Evolutionary conservation across 1,139 yeast species (phyloP).

Genomic region (Pichia sp.): DNA sequence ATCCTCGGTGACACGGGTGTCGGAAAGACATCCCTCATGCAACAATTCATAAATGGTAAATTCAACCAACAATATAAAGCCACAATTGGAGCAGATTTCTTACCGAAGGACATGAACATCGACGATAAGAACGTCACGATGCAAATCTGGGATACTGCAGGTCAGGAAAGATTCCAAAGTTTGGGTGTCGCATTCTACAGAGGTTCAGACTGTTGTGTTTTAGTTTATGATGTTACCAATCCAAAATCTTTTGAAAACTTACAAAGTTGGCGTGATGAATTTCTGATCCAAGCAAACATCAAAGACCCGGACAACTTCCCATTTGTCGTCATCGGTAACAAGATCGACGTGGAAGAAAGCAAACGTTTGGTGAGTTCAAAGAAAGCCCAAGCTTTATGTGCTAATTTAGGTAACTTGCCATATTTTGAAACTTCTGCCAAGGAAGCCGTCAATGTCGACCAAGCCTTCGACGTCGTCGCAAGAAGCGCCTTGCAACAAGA

Average conservation of each 20-base stretch:
- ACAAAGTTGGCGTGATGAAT: slow-evolving; percentile 94
- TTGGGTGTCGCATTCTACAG: slow-evolving; percentile 97
- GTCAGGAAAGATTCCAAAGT: slow-evolving; percentile 96
- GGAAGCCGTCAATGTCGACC: slow-evolving; percentile 90
- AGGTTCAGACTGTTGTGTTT: slow-evolving; percentile 98
- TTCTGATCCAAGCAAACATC: slow-evolving; percentile 89
- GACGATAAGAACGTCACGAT: slow-evolving; percentile 80
- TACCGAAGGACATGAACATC: slow-evolving; percentile 83
- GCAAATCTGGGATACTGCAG: slow-evolving; percentile 99
- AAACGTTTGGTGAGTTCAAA: slow-evolving; percentile 81
- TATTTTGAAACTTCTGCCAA: slow-evolving; percentile 94
- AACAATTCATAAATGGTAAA: slow-evolving; percentile 93
- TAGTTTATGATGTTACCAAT: slow-evolving; percentile 93
- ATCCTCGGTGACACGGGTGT: slow-evolving; percentile 97
- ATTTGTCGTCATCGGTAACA: slow-evolving; percentile 91
- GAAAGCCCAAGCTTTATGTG: slow-evolving; percentile 84
- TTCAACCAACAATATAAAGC: slow-evolving; percentile 97
- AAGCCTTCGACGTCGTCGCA: slow-evolving; percentile 95
- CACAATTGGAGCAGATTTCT: slow-evolving; percentile 96
- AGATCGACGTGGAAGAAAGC: slow-evolving; percentile 90
- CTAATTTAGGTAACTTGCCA: slow-evolving; percentile 85
- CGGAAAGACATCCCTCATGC: slow-evolving; percentile 95
- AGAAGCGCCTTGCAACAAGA: slow-evolving; percentile 92
- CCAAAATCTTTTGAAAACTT: slow-evolving; percentile 89
- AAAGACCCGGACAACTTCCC: slow-evolving; percentile 95